Conservation (phyloP, 2,329 filamentous ascomycete species). For the Diaporthe citrichinensis region DNA sequence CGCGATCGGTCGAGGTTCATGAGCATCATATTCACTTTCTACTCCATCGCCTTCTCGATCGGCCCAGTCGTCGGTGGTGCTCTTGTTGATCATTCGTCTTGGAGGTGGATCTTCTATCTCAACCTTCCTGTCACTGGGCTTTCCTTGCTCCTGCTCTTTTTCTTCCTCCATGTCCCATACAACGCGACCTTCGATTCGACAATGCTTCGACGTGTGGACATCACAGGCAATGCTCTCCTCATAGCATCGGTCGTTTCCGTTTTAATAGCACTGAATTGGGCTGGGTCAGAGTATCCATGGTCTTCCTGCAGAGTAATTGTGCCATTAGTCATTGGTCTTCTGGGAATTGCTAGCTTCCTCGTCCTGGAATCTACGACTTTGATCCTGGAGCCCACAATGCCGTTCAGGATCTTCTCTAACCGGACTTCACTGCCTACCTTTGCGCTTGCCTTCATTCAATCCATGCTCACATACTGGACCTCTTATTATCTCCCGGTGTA, state of each 20-base stretch:
- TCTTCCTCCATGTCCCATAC: constrained; percentile 47
- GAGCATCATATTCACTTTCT: constrained; percentile 41
- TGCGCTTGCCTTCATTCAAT: background rate
- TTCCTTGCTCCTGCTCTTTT: constrained; percentile 45
- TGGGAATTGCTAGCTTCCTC: constrained; percentile 52
- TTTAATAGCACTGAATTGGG: constrained; percentile 44
- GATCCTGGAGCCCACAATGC: constrained; percentile 51
- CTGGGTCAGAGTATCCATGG: constrained; percentile 42
- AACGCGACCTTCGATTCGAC: background rate
- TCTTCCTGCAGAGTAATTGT: constrained; percentile 44
- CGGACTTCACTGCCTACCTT: background rate
- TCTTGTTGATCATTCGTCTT: constrained; percentile 48
- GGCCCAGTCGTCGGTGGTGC: constrained; percentile 52
- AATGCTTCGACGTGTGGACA: constrained; percentile 40
- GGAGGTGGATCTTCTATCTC: constrained; percentile 52
- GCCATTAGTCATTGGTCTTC: constrained; percentile 55
- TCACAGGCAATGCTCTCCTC: constrained; percentile 43
- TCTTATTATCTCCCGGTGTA: constrained; percentile 25
- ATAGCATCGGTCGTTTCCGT: constrained; percentile 38
- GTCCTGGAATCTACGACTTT: constrained; percentile 48
- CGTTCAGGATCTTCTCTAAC: background rate
- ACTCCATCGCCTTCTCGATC: constrained; percentile 47
- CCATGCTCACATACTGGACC: background rate
- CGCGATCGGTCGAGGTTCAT: constrained; percentile 52
- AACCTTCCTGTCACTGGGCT: constrained; percentile 45